Evolutionary conservation across 2,329 filamentous ascomycete species (phyloP), one percentile per base, ranked within the genome.

Genomic region (Fusarium longipes): DNA sequence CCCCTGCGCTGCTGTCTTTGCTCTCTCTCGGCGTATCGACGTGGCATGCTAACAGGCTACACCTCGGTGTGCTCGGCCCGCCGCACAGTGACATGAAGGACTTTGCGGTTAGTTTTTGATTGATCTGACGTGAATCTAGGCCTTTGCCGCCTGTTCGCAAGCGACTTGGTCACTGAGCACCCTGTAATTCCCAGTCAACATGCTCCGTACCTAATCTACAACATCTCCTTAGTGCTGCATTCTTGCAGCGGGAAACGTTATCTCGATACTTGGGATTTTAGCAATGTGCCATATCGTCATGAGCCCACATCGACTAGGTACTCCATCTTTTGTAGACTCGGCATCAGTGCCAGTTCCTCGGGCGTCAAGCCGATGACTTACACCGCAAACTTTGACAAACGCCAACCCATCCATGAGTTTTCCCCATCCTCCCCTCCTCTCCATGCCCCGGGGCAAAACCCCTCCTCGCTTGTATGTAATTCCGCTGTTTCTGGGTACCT

Each of bases 261-360:
- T 33, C 44, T 48, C 49, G 39, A 53, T 27, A 39, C 55, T 57
- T 27, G 29, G 39, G 32, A 43, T 55, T 27, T 57, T 27, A 11
- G 30, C 17, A 48, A 49, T 65, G 57, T 53, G 44, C 48, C 50
- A 66, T 70, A 57, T 65, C 61, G 51, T 65, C 63, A 66, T 64
- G 44, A 64, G 47, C 32, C 60, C 65, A 60, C 59, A 52, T 56
- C 47, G 48, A 18, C 17, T 27, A 27, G 27, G 30, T 35, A 40
- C 54, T 52, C 64, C 44, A 65, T 59, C 64, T 47, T 48, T 53
- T 35, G 58, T 55, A 61, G 63, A 68, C 71, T 67, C 55, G 55
- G 70, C 68, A 57, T 57, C 70, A 66, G 68, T 58, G 60, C 68
- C 70, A 70, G 68, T 56, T 71, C 58, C 62, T 70, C 59, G 70